Conservation (phyloP, 192 early-diverging fungal species). For the Neocallimastix lanati region DNA sequence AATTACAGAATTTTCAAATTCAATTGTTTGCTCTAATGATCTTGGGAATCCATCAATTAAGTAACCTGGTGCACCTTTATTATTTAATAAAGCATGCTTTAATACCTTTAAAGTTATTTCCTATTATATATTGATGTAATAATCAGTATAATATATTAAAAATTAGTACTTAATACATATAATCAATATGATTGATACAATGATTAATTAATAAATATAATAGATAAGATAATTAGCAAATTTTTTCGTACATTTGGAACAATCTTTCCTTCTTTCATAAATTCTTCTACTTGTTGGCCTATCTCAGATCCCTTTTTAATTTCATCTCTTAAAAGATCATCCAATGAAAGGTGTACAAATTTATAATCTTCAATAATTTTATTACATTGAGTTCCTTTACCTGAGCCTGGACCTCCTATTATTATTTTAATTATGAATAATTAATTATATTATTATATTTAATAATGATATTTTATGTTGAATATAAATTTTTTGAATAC, state of each 20-base stretch:
- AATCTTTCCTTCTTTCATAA: conserved; percentile 6
- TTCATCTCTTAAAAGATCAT: conserved; percentile 10
- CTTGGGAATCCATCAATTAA: conserved; percentile 6
- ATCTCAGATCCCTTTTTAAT: conserved; percentile 6
- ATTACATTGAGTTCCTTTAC: conserved; percentile 9
- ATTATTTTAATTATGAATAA: too few species aligned
- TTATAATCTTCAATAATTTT: conserved; percentile 3
- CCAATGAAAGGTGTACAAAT: conserved; percentile 1
- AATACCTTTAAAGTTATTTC: conserved; percentile 3
- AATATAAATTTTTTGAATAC: too few species aligned
- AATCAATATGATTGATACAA: background rate
- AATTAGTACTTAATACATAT: too few species aligned
- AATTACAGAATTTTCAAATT: background rate
- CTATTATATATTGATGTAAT: background rate
- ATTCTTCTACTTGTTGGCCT: conserved; percentile 7
- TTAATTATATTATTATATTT: too few species aligned
- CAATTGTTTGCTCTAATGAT: conserved; percentile 4
- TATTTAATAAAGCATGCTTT: background rate
- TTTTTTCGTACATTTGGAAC: background rate
- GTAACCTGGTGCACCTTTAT: conserved; percentile 1
- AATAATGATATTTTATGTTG: too few species aligned
- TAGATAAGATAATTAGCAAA: background rate
- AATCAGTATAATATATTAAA: too few species aligned
- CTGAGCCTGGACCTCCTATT: conserved; percentile 22
- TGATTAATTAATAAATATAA: background rate